These are phyloP conservation scores for Pichia nakasei DNA, from an alignment of 805 yeast species.

Conservation along the genomic window DNA sequence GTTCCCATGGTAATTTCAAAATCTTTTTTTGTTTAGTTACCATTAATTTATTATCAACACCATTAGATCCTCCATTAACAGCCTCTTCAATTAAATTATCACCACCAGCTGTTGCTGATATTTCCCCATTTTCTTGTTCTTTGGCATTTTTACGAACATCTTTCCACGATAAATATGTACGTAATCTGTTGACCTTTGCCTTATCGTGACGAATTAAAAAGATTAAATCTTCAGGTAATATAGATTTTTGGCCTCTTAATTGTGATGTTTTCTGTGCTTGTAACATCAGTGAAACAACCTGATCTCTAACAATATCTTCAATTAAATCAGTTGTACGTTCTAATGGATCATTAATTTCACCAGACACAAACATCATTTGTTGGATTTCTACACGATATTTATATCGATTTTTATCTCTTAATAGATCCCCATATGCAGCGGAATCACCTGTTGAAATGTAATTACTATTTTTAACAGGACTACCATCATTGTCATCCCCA, in stretches of 20 bases:
- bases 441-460: not conserved
- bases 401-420: constrained; percentile 36
- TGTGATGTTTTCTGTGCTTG: constrained; percentile 76
- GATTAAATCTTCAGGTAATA: constrained; percentile 88
- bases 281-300: constrained; percentile 74
- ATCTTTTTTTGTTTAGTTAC: constrained; percentile 58
- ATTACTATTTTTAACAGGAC: not conserved
- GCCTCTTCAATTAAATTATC: constrained; percentile 27
- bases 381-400: constrained; percentile 89
- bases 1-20: constrained; percentile 89
- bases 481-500: not conserved
- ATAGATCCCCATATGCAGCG: constrained; percentile 1
- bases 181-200: constrained; percentile 84
- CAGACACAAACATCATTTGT: constrained; percentile 98
- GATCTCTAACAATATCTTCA: constrained; percentile 92
- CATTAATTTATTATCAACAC: constrained; percentile 32
- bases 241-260: constrained; percentile 70
- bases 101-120: constrained; percentile 21
- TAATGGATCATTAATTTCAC: constrained; percentile 93
- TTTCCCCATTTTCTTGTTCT: constrained; percentile 48
- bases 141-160: constrained; percentile 80
- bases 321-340: constrained; percentile 84
- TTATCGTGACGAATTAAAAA: constrained; percentile 86
- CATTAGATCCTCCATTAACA: constrained; percentile 25
- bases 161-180: constrained; percentile 93